phyloP scores from a whole-genome alignment of 2,329 filamentous ascomycete species.

The Penicillium sp. region DNA sequence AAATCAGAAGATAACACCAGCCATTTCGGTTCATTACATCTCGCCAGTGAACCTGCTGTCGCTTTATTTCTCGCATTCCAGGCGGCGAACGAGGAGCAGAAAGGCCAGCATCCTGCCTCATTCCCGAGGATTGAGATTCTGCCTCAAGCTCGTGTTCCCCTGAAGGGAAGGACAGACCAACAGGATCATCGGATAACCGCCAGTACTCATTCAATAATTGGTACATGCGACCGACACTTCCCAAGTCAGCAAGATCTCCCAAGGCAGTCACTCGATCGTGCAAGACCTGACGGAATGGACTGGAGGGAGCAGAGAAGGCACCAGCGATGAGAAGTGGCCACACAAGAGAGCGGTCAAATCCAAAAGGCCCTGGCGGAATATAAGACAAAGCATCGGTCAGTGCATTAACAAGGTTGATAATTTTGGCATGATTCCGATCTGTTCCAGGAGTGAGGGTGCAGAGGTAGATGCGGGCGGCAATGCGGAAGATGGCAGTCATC shows the following conservation, averaged over 20 bases:
- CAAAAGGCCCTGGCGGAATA: slow-evolving; percentile 76
- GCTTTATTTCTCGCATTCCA: slow-evolving; percentile 24
- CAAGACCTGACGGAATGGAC: slow-evolving; percentile 74
- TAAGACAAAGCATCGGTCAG: slow-evolving; percentile 68
- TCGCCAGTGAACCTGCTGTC: slow-evolving; percentile 83
- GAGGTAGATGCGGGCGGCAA: slow-evolving; percentile 93
- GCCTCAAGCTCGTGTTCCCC: background rate
- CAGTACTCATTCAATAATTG: slow-evolving; percentile 80
- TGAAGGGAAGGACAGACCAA: background rate
- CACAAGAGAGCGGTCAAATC: slow-evolving; percentile 85
- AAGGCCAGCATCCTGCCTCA: background rate
- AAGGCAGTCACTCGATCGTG: slow-evolving; percentile 70
- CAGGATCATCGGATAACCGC: slow-evolving; percentile 65
- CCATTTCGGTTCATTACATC: slow-evolving; percentile 87
- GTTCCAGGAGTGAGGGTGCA: slow-evolving; percentile 91
- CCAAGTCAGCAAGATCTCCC: slow-evolving; percentile 73
- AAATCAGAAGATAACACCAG: slow-evolving; percentile 93
- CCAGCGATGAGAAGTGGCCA: slow-evolving; percentile 93
- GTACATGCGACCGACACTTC: slow-evolving; percentile 80
- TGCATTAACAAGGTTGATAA: slow-evolving; percentile 72
- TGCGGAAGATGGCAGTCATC: slow-evolving; percentile 85
- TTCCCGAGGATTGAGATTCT: background rate
- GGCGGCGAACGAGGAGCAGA: slow-evolving; percentile 3
- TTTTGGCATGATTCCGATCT: slow-evolving; percentile 70
- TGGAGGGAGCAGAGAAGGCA: slow-evolving; percentile 69